These are phyloP conservation scores for Myxozyma neotropica DNA, from an alignment of 805 yeast species.

Conservation along the genomic window DNA sequence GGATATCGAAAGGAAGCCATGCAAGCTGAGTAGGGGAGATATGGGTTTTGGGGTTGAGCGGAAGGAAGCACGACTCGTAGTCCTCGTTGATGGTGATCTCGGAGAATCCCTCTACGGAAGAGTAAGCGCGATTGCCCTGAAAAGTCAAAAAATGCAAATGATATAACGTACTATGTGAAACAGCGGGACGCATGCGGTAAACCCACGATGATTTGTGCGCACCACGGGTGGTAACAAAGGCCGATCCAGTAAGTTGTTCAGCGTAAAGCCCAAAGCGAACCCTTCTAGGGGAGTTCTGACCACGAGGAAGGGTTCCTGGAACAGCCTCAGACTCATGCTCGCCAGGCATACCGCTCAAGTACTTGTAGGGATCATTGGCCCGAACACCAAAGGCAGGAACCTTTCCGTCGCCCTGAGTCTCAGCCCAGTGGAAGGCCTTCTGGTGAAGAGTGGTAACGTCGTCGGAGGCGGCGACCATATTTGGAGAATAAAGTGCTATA, in stretches of 20 bases:
- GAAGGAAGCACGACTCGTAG: conserved; percentile 24
- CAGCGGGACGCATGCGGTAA: conserved; percentile 22
- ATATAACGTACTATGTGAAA: conserved; percentile 14
- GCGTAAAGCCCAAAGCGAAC: conserved; percentile 37
- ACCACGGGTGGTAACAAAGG: conserved; percentile 27
- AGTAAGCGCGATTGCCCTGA: neutral
- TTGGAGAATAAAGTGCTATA: no score
- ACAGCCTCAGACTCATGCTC: conserved; percentile 14
- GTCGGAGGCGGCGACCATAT: no score
- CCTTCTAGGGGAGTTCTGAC: conserved; percentile 17
- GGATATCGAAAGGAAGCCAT: conserved; percentile 36
- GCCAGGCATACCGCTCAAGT: conserved; percentile 7
- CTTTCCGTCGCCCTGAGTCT: conserved; percentile 15
- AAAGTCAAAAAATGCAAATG: neutral
- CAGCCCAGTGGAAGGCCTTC: conserved; percentile 17
- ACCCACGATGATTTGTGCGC: conserved; percentile 19
- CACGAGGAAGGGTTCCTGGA: conserved; percentile 16
- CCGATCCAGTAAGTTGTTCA: conserved; percentile 41
- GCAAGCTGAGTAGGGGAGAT: conserved; percentile 37
- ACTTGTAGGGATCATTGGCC: conserved; percentile 12
- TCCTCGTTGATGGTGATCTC: conserved; percentile 17
- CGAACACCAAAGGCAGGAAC: conserved; percentile 14
- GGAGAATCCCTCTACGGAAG: conserved; percentile 17
- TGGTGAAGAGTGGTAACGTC: neutral
- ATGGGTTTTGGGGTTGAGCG: conserved; percentile 16